These are phyloP conservation scores for Carex littledalei DNA, from an alignment of 176 grass and related monocot species.

Conservation along the genomic window DNA sequence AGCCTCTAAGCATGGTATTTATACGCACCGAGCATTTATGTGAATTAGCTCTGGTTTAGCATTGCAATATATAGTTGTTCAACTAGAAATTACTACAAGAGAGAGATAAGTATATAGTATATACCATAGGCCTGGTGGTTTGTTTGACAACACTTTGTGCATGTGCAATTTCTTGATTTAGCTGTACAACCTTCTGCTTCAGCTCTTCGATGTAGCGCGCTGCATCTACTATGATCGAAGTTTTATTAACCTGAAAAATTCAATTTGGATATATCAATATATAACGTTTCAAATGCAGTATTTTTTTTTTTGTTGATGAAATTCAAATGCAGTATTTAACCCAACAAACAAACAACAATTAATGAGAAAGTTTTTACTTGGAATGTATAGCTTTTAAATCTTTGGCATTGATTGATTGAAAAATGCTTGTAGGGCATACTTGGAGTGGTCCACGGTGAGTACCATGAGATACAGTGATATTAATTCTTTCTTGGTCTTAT, in stretches of 20 bases:
- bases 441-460: neutral
- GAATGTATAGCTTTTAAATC: neutral
- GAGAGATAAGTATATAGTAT: neutral
- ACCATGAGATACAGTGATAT: neutral
- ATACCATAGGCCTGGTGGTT: slow-evolving; percentile 36
- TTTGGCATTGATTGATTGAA: neutral
- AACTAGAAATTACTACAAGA: neutral
- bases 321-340: neutral
- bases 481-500: neutral
- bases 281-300: neutral
- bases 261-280: neutral
- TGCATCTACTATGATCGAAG: slow-evolving; percentile 66
- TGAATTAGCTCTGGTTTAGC: neutral
- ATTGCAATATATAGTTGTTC: neutral
- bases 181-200: slow-evolving; percentile 55
- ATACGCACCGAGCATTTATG: neutral
- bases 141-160: slow-evolving; percentile 6
- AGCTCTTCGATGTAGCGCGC: slow-evolving; percentile 67
- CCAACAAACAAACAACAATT: neutral
- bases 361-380: neutral
- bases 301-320: no score
- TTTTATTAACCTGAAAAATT: slow-evolving; percentile 36
- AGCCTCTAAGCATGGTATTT: neutral
- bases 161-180: slow-evolving; percentile 46
- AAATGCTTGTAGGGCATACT: neutral